Evolutionary conservation across 169 alveolate genomes (phyloP).

Genomic region (Plasmodium gaboni): DNA sequence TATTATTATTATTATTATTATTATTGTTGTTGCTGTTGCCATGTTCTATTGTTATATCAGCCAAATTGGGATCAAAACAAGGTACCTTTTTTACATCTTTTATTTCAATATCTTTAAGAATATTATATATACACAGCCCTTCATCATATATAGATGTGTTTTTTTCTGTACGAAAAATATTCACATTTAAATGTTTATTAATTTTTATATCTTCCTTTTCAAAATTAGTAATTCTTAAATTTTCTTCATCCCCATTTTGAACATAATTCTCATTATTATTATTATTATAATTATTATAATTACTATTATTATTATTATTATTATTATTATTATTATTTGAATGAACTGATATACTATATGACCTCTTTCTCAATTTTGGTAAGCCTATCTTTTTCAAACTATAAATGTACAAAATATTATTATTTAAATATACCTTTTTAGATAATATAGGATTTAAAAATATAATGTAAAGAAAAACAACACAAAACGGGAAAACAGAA

Average conservation of each 20-base stretch:
- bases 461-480: too few species aligned
- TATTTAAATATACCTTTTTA: too few species aligned
- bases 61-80: background rate
- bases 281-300: background rate
- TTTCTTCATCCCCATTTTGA: background rate
- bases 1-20: too few species aligned
- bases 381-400: too few species aligned
- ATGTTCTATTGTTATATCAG: conserved; percentile 5
- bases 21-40: too few species aligned
- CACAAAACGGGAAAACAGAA: too few species aligned
- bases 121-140: conserved; percentile 13
- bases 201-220: conserved; percentile 33
- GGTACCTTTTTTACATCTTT: conserved; percentile 38
- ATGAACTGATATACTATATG: too few species aligned
- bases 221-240: conserved; percentile 6
- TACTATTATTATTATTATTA: background rate
- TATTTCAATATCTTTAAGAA: conserved; percentile 31
- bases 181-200: conserved; percentile 30
- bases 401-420: too few species aligned
- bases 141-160: conserved; percentile 40
- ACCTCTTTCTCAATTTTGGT: too few species aligned
- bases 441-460: too few species aligned
- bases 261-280: background rate
- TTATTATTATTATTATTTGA: too few species aligned
- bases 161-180: conserved; percentile 18